These are phyloP conservation scores for Rhodotorula taiwanensis DNA, from an alignment of 768 basidiomycete species.

Conservation along the genomic window DNA sequence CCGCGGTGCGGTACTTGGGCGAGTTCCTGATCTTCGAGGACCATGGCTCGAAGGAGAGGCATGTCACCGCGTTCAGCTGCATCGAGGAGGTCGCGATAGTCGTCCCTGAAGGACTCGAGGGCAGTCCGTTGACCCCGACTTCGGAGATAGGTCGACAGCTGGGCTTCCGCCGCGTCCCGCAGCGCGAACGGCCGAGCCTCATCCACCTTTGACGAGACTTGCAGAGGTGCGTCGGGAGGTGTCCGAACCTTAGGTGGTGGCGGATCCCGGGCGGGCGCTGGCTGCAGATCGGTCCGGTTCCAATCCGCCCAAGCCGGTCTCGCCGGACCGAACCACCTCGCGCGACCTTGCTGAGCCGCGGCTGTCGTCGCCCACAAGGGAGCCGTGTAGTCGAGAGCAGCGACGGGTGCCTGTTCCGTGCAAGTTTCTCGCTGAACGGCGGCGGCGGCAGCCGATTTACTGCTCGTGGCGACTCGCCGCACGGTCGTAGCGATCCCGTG, in stretches of 20 bases:
- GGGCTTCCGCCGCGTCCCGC: not conserved
- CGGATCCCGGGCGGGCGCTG: not conserved
- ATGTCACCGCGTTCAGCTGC: constrained; percentile 1
- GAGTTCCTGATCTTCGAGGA: constrained; percentile 11
- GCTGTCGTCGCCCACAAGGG: not conserved
- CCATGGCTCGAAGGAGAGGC: constrained; percentile 17
- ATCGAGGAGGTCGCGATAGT: constrained; percentile 7
- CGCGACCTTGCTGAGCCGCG: not conserved
- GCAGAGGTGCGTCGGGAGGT: not conserved
- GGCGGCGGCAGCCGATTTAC: not conserved
- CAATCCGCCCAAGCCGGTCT: constrained; percentile 4
- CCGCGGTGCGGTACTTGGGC: not conserved
- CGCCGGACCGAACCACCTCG: constrained; percentile 7
- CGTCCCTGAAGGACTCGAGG: constrained; percentile 1
- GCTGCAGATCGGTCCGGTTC: not conserved
- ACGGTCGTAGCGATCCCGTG: constrained; percentile 3
- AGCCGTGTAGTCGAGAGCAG: constrained; percentile 1
- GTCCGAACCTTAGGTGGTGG: not conserved
- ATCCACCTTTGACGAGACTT: not conserved
- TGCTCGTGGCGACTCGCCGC: too few species aligned
- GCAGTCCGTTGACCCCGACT: not conserved
- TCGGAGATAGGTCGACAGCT: constrained; percentile 7
- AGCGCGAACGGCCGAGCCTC: not conserved
- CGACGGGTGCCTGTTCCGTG: not conserved
- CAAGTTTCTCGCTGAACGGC: not conserved